Evolutionary conservation across 495 filamentous ascomycete species (phyloP), one percentile per base, ranked within the genome.

Genomic region (Tuber melanosporum): DNA sequence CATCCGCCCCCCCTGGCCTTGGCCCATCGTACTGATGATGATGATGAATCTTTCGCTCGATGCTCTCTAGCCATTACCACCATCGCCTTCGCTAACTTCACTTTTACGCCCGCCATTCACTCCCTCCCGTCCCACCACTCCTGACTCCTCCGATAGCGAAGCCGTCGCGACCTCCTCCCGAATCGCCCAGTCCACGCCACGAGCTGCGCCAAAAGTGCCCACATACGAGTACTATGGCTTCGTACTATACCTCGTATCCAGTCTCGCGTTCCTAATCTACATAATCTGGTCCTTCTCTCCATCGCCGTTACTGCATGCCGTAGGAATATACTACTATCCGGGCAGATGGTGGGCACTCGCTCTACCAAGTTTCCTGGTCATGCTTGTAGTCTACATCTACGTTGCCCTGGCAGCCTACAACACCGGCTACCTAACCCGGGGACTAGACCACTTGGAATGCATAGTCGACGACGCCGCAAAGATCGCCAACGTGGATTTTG

Each of bases 181-280:
- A 41, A 87, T 86, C 42, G 88, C 91, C 49, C 90, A 90, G 69
- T 92, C 92, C 0, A 90, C 97, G 20, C 93, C 95, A 1, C 91
- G 94, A 49, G 95, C 94, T 22, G 91, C 91, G 69, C 95, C 95
- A 0, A 94, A 94, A 80, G 94, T 98, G 1, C 95, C 95, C 14
- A 99, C 95, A 0, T 98, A 99, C 84, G 95, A 99, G 83, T 99
- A 99, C 88, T 98, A 99, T 84, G 95, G 95, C 78, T 98, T 99
- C 85, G 94, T 95, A 72, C 88, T 99, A 42, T 98, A 99, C 84
- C 88, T 99, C 42, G 91, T 92, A 81, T 92, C 91, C 49, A 91
- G 89, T 20, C 85, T 94, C 52, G 90, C 88, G 2, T 98, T 98
- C 83, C 84, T 94, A 42, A 91, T 97, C 72, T 98, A 98, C 83